A percentile compares a stretch with the other conserved stretches of the same genome.
Evolutionary conservation across 2,329 filamentous ascomycete genomes (phyloP).

Genomic region (Fusarium lyarnte): DNA sequence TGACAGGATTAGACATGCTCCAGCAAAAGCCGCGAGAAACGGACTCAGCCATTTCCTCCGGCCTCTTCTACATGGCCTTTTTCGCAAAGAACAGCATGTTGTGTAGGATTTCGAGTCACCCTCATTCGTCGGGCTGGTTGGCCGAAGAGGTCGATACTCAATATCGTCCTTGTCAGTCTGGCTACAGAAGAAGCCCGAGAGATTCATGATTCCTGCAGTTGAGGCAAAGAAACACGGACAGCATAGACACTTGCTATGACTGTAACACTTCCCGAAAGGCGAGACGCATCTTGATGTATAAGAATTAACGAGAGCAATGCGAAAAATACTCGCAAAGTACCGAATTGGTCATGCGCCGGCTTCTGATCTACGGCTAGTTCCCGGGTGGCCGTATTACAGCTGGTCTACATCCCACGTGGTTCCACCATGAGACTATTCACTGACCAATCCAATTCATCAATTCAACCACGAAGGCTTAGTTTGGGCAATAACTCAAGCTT

Average conservation of each 20-base stretch:
- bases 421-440: slow-evolving; percentile 18
- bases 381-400: slow-evolving; percentile 31
- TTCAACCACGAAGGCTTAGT: slow-evolving; percentile 29
- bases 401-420: slow-evolving; percentile 31
- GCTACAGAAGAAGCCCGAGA: slow-evolving; percentile 21
- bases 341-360: slow-evolving; percentile 24
- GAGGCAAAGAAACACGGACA: neutral
- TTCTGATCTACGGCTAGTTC: slow-evolving; percentile 2
- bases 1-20: slow-evolving; percentile 17
- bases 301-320: neutral
- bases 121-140: neutral
- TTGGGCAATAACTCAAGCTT: neutral
- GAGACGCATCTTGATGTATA: neutral
- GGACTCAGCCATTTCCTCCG: slow-evolving; percentile 1
- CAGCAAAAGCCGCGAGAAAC: neutral
- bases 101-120: neutral
- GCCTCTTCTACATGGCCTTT: neutral
- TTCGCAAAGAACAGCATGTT: neutral
- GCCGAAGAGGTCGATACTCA: slow-evolving; percentile 24
- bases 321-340: slow-evolving; percentile 18
- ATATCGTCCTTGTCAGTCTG: slow-evolving; percentile 10
- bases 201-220: slow-evolving; percentile 2
- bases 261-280: neutral
- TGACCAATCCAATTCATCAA: slow-evolving; percentile 28
- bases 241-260: neutral